Conservation (phyloP, 2,329 filamentous ascomycete species). For the Xylariomycetidae sp. region DNA sequence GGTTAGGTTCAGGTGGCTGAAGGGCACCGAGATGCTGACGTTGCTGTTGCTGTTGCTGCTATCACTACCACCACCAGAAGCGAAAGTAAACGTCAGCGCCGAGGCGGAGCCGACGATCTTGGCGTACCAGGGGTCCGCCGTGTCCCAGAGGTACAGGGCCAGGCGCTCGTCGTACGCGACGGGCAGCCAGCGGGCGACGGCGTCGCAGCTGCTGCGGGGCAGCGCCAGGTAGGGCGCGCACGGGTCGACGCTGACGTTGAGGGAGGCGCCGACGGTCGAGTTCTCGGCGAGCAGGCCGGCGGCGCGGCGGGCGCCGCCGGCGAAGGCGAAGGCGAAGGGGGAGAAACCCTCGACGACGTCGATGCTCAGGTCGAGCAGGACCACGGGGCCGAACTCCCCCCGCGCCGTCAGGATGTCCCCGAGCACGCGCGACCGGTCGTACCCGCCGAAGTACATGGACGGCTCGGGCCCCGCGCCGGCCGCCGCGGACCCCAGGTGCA, state of each 20-base stretch:
- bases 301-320: constrained; percentile 18
- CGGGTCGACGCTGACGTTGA: constrained; percentile 20
- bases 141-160: constrained; percentile 35
- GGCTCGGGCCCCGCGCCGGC: constrained; percentile 15
- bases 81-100: constrained; percentile 32
- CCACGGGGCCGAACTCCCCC: constrained; percentile 7
- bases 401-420: constrained; percentile 18
- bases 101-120: constrained; percentile 31
- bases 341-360: constrained; percentile 31
- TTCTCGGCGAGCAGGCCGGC: constrained; percentile 17
- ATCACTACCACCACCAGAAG: too few relatives aligned
- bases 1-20: constrained; percentile 30
- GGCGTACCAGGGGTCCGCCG: constrained; percentile 18
- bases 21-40: constrained; percentile 36
- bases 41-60: constrained; percentile 17
- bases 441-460: constrained; percentile 32
- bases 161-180: constrained; percentile 25
- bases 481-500: constrained; percentile 33
- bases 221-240: constrained; percentile 33
- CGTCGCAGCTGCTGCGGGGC: constrained; percentile 32
- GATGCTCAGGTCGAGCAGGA: constrained; percentile 33
- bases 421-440: constrained; percentile 29
- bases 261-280: constrained; percentile 11
- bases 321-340: constrained; percentile 26
- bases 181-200: constrained; percentile 29